phyloP scores from a whole-genome alignment of 1,284 basidiomycete species.

The Apiotrichum gamsii region DNA sequence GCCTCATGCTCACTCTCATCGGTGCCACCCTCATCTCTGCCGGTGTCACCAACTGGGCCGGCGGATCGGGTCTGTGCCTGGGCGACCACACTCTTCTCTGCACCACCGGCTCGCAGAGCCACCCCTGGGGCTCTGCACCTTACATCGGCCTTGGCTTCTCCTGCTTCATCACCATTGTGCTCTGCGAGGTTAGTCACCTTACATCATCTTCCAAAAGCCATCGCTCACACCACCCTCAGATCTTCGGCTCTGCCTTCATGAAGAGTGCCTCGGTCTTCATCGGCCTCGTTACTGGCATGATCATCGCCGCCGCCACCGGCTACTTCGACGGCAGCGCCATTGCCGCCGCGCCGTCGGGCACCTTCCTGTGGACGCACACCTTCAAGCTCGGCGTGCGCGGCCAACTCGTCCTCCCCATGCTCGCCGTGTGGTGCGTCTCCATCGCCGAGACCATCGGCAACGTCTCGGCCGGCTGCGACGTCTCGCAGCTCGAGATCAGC shows the following conservation, averaged over 20 bases:
- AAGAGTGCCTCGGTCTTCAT: slow-evolving; percentile 31
- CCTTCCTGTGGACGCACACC: slow-evolving; percentile 27
- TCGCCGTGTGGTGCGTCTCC: slow-evolving; percentile 28
- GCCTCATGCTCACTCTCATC: slow-evolving; percentile 31
- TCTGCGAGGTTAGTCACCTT: too few species aligned
- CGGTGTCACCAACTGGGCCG: slow-evolving; percentile 33
- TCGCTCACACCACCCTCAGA: neutral
- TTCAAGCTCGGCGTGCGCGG: slow-evolving; percentile 22
- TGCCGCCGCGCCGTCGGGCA: slow-evolving; percentile 19
- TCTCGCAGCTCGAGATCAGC: slow-evolving; percentile 19
- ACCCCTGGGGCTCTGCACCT: slow-evolving; percentile 25
- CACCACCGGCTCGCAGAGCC: slow-evolving; percentile 11
- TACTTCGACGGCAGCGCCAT: slow-evolving; percentile 25
- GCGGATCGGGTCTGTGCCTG: slow-evolving; percentile 24
- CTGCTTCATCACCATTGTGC: slow-evolving; percentile 16
- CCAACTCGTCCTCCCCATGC: slow-evolving; percentile 30
- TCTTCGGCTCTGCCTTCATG: slow-evolving; percentile 34
- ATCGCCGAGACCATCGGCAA: slow-evolving; percentile 32
- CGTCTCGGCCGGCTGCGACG: slow-evolving; percentile 26
- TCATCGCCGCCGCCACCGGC: slow-evolving; percentile 31
- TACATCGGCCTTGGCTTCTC: slow-evolving; percentile 29
- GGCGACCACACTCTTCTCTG: slow-evolving; percentile 26
- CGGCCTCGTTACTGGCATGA: slow-evolving; percentile 27
- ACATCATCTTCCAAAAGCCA: neutral
- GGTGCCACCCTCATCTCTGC: slow-evolving; percentile 26